Evolutionary conservation across 208 protist genomes (phyloP), one percentile per base, ranked within the genome.

Genomic region (Crithidia fasciculata): DNA sequence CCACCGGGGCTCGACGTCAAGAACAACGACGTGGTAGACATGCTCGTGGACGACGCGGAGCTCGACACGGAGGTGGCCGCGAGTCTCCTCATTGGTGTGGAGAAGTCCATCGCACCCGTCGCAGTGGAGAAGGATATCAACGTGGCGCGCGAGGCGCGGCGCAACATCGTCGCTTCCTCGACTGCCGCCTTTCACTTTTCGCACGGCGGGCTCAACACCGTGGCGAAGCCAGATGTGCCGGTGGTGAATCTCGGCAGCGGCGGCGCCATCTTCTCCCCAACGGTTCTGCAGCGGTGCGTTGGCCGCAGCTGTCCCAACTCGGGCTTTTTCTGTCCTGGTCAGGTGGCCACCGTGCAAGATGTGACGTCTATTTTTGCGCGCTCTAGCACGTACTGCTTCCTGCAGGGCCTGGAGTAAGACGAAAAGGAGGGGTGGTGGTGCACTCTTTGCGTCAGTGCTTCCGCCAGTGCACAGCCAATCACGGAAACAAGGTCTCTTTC

Each of bases 41-140:
- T 96, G 5, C 69, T 96, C 10, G 92, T 94, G 19, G 92, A 96
- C 61, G 92, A 96, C 55, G 79, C 75, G 8, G 92, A 96, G 62
- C 70, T 96, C 18, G 92, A 96, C 61, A 89, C 84, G 12, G 92
- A 96, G 85, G 73, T 82, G 44, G 82, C 84, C 12, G 92, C 89
- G 5, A 81, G 86, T 41, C 66, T 87, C 28, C 60, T 96, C 62
- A 87, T 96, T 54, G 72, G 71, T 7, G 49, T 86, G 49, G 80
- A 94, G 57, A 86, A 90, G 69, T 55, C 63, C 8, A 43, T 90
- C 16, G 71, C 70, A 5, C 85, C 88, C 10, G 65, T 86, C 5
- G 81, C 78, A 3, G 88, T 88, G 1, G 79, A 83, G 44, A 96
- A 96, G 54, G 85, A 92, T 68, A 89, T 96, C 54, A 85, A 80